Percentiles rank a stretch among this genome's conserved stretches.
Conservation (phyloP, 768 basidiomycete genomes). For the Tricholoma terreum region DNA sequence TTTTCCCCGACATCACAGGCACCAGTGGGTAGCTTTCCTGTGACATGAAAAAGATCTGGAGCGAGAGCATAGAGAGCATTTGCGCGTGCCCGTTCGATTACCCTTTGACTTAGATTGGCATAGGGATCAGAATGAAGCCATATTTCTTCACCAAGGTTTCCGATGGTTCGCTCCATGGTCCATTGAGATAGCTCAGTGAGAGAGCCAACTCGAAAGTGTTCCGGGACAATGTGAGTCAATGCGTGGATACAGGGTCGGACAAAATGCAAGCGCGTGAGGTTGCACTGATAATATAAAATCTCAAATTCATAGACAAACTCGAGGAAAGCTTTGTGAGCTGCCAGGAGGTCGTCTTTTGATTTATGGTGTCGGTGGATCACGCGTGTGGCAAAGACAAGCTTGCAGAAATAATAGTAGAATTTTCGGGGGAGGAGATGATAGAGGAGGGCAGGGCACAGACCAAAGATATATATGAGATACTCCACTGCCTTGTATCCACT, state of each 20-base stretch:
- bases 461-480: constrained; percentile 18
- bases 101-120: constrained; percentile 8
- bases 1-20: not conserved
- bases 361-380: constrained; percentile 21
- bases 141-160: not conserved
- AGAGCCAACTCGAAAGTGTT: constrained; percentile 14
- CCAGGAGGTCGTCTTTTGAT: constrained; percentile 10
- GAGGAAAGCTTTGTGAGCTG: constrained; percentile 20
- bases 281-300: constrained; percentile 21
- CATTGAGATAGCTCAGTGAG: not conserved
- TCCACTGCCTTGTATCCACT: no score
- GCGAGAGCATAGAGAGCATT: constrained; percentile 8
- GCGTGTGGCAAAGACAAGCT: no score
- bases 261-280: not conserved
- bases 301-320: no score
- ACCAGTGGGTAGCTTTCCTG: not conserved
- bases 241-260: not conserved
- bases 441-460: constrained; percentile 17
- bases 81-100: not conserved
- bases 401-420: not conserved
- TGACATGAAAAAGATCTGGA: not conserved
- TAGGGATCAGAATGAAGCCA: constrained; percentile 6
- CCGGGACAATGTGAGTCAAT: constrained; percentile 24
- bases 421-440: constrained; percentile 9
- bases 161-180: no score